Percentiles rank a stretch among this genome's conserved stretches.
Conservation (phyloP, 2,329 filamentous ascomycete species). For the Exserohilum rostratum region DNA sequence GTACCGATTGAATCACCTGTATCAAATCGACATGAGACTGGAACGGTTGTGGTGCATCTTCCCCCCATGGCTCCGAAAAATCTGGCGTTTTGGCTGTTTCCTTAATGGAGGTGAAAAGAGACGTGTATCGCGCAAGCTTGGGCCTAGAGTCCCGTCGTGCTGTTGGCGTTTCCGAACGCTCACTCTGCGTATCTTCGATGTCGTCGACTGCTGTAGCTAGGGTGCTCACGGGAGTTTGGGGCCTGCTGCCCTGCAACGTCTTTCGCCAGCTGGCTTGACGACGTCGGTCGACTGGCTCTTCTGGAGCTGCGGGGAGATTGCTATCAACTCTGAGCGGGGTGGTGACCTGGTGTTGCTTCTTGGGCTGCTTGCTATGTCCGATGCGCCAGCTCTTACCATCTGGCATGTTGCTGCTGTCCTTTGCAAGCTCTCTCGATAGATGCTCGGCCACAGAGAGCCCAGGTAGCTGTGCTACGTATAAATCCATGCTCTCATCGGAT, state of each 20-base stretch:
- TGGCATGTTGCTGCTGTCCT: slow-evolving; percentile 18
- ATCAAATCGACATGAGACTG: slow-evolving; percentile 34
- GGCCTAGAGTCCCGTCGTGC: slow-evolving; percentile 46
- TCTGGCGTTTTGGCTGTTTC: slow-evolving; percentile 25
- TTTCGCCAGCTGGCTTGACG: slow-evolving; percentile 32
- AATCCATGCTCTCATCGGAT: slow-evolving; percentile 4
- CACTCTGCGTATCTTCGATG: slow-evolving; percentile 31
- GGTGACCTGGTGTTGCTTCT: slow-evolving; percentile 22
- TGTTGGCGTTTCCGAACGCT: slow-evolving; percentile 37
- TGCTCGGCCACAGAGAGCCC: slow-evolving; percentile 11
- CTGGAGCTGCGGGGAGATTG: slow-evolving; percentile 8
- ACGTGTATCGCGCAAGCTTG: slow-evolving; percentile 50
- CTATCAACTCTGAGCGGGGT: slow-evolving; percentile 10
- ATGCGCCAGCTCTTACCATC: slow-evolving; percentile 34
- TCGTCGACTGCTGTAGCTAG: slow-evolving; percentile 29
- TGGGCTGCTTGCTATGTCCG: slow-evolving; percentile 24
- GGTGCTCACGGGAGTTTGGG: slow-evolving; percentile 25
- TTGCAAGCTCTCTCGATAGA: slow-evolving; percentile 2
- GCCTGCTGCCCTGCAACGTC: slow-evolving; percentile 29
- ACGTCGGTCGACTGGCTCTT: slow-evolving; percentile 25
- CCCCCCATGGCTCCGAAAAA: slow-evolving; percentile 38
- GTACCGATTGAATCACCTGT: slow-evolving; percentile 32
- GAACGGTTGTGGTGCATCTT: slow-evolving; percentile 19
- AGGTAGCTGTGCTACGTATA: slow-evolving; percentile 9
- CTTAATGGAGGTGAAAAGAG: slow-evolving; percentile 37